These are phyloP conservation scores for Nakazawaea ishiwadae DNA, from an alignment of 805 yeast genomes.

Conservation along the genomic window DNA sequence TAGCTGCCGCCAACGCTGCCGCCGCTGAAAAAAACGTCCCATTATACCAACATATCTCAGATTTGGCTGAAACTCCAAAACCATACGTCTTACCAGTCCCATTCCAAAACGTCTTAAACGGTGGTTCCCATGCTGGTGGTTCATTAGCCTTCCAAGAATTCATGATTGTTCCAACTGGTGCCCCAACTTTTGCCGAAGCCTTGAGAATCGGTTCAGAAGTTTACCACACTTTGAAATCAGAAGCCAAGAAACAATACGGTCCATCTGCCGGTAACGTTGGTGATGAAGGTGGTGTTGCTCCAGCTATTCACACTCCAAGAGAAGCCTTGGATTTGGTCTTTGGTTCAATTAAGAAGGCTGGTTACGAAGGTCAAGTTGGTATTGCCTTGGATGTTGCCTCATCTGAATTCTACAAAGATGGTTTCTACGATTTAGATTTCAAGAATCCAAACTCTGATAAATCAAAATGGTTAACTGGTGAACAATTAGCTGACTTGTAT, in stretches of 20 bases:
- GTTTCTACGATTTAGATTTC: constrained; percentile 96
- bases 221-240: constrained; percentile 91
- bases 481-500: constrained; percentile 83
- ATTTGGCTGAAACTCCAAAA: constrained; percentile 66
- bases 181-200: constrained; percentile 89
- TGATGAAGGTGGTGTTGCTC: constrained; percentile 99
- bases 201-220: constrained; percentile 96
- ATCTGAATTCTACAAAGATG: constrained; percentile 96
- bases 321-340: constrained; percentile 96
- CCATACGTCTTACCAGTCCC: constrained; percentile 98
- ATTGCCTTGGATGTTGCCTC: constrained; percentile 97
- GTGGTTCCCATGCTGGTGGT: constrained; percentile 99
- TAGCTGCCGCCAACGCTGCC: constrained; percentile 96
- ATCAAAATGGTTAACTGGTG: constrained; percentile 88
- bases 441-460: constrained; percentile 92
- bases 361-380: constrained; percentile 88
- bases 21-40: constrained; percentile 95
- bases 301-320: constrained; percentile 89
- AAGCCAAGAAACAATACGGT: constrained; percentile 94
- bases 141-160: constrained; percentile 98
- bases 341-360: constrained; percentile 87
- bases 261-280: constrained; percentile 99
- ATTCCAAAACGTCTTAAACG: constrained; percentile 97
- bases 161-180: constrained; percentile 97
- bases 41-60: constrained; percentile 87